Evolutionary conservation across 2,329 filamentous ascomycete species (phyloP).

Genomic region (Thermochaetoides dissita): DNA sequence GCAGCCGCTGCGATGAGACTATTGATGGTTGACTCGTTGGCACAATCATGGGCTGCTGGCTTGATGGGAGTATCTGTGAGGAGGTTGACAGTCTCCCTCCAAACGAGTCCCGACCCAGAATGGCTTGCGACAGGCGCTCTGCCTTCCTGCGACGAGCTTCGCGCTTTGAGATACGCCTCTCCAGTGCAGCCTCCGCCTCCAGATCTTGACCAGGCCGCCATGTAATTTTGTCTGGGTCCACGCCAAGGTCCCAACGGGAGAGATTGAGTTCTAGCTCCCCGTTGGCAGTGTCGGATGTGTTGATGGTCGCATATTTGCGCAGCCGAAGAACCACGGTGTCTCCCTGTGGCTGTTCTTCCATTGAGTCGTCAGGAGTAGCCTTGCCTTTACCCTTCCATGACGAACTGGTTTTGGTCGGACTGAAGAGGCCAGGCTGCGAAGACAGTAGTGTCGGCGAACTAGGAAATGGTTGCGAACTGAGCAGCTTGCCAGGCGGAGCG

Average conservation of each 20-base stretch:
- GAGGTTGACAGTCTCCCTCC: neutral
- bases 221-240: conserved; percentile 8
- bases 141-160: conserved; percentile 10
- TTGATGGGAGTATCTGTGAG: too few species aligned
- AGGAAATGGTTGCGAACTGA: conserved; percentile 7
- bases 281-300: conserved; percentile 1
- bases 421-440: neutral
- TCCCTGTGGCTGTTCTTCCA: conserved; percentile 1
- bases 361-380: neutral
- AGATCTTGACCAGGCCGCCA: conserved; percentile 11
- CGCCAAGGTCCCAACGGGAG: conserved; percentile 12
- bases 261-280: conserved; percentile 4
- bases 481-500: neutral
- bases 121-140: conserved; percentile 9
- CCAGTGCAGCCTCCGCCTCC: conserved; percentile 9
- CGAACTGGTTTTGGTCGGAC: too few species aligned
- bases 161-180: conserved; percentile 7
- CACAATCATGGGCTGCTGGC: too few species aligned
- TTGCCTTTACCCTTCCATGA: conserved; percentile 3
- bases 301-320: conserved; percentile 9
- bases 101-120: conserved; percentile 9
- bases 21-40: too few species aligned
- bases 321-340: conserved; percentile 10
- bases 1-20: conserved; percentile 2
- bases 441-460: conserved; percentile 8